Base-by-base conservation (phyloP, 495 filamentous ascomycete genomes). In the Trichocladium antarcticum region DNA sequence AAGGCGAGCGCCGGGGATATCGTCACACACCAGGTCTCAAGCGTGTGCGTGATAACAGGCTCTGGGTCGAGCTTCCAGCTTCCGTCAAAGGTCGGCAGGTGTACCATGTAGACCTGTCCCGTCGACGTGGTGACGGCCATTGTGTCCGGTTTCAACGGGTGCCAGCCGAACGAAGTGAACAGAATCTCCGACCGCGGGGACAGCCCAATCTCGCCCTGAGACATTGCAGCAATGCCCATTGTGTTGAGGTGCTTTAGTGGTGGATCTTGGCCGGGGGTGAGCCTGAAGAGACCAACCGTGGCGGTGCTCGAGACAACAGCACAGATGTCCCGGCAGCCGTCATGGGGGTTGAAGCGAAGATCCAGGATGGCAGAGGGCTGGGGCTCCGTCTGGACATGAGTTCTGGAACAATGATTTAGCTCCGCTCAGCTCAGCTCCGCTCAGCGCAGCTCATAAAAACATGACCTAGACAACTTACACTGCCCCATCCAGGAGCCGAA, bases 351-450 rank as follows among this genome's bases (percentile, higher is more conserved):
- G 64, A 95, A 96, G 49, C 86, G 84, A 19, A 95, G 74, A 60
- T 97, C 90, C 37, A 97, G 78, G 19, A 96, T 73, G 17, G 87
- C 88, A 54, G 77, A 83, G 35, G 74, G 74, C 29, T 80, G 74
- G 2, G 71, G 61, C 22, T 82, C 44, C 1, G 72, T 78, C 49
- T 79, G 71, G 20, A 72, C 36, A 41, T 59, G 63, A 1, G 53
- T 57, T 60, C 70, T 73, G 44, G 31, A 34, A 29, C 22, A n/a
- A 6, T 11, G 38, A 20, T 12, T 45, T 29, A 47, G 45, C 19
- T 1, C 10, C 6, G 20, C 6, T n/a, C n/a, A n/a, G n/a, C n/a
- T n/a, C n/a, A n/a, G n/a, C n/a, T n/a, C n/a, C n/a, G n/a, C n/a
- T 27, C 24, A 27, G 24, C 24, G 24, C 24, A 4, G 24, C 24